These are phyloP conservation scores for Pseudocohnilembus persalinus DNA, from an alignment of 169 alveolate genomes.

Conservation along the genomic window DNA sequence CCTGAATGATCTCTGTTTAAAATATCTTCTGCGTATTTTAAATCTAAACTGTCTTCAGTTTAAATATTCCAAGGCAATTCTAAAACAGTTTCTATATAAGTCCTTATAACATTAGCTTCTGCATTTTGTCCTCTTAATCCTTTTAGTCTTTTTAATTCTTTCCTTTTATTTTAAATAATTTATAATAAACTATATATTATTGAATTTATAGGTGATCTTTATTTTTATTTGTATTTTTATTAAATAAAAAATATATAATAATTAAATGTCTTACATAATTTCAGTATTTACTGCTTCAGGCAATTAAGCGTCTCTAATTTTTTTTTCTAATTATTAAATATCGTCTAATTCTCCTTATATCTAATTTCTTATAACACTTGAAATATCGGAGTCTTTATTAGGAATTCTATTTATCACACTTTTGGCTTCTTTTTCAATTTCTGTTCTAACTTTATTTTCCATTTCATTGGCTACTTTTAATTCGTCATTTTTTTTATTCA, in stretches of 20 bases:
- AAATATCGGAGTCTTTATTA: neutral
- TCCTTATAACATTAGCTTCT: slow-evolving; percentile 63
- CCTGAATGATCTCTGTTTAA: slow-evolving; percentile 81
- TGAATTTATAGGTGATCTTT: slow-evolving; percentile 30
- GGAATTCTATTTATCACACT: neutral
- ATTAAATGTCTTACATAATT: no score
- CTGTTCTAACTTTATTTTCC: slow-evolving; percentile 9
- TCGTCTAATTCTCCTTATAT: slow-evolving; percentile 11
- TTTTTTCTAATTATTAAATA: slow-evolving; percentile 4
- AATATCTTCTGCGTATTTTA: slow-evolving; percentile 53
- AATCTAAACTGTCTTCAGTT: slow-evolving; percentile 52
- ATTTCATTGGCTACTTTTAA: slow-evolving; percentile 9
- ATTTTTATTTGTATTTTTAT: neutral
- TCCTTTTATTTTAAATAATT: slow-evolving; percentile 43
- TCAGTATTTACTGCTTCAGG: slow-evolving; percentile 21
- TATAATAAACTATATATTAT: slow-evolving; percentile 26
- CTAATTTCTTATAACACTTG: neutral
- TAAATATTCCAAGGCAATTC: slow-evolving; percentile 70
- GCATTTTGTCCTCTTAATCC: slow-evolving; percentile 43
- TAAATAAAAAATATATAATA: neutral
- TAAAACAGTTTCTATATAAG: slow-evolving; percentile 61
- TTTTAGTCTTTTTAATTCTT: slow-evolving; percentile 54
- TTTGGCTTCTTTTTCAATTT: slow-evolving; percentile 1
- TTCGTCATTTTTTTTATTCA: slow-evolving; percentile 1
- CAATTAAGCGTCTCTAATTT: slow-evolving; percentile 24